Evolutionary conservation across 148 eudicot genomes (phyloP).

Genomic region (Bassia scoparia): DNA sequence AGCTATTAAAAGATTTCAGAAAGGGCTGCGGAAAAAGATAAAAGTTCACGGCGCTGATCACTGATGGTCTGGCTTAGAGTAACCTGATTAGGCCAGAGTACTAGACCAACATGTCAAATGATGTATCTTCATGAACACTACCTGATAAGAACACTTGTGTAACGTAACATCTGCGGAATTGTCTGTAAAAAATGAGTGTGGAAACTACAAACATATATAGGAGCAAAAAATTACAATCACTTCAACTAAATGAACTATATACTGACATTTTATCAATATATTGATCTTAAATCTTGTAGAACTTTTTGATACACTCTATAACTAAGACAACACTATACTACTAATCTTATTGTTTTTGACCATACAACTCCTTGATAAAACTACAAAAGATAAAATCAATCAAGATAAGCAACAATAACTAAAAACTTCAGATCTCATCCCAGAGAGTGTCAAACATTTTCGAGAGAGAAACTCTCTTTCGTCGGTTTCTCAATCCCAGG

Average conservation of each 20-base stretch:
- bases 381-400: constrained; percentile 17
- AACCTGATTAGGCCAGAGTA: too few relatives aligned
- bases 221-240: not conserved
- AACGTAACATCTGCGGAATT: too few relatives aligned
- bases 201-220: too few relatives aligned
- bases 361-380: constrained; percentile 20
- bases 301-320: constrained; percentile 23
- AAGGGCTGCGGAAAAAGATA: too few relatives aligned
- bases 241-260: constrained; percentile 24
- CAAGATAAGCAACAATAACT: constrained; percentile 12
- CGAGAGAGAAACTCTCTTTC: constrained; percentile 14
- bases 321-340: constrained; percentile 29
- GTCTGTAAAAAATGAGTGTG: too few relatives aligned
- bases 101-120: too few relatives aligned
- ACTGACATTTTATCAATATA: constrained; percentile 16
- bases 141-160: too few relatives aligned
- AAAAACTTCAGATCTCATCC: constrained; percentile 9
- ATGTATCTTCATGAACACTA: too few relatives aligned
- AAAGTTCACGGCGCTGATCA: too few relatives aligned
- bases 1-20: too few relatives aligned
- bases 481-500: constrained; percentile 2
- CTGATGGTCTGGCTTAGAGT: too few relatives aligned
- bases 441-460: constrained; percentile 17
- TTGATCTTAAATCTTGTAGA: constrained; percentile 2
- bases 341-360: constrained; percentile 24